These are phyloP conservation scores for Tolypocladium paradoxum DNA, from an alignment of 2,329 filamentous ascomycete species.

Conservation along the genomic window DNA sequence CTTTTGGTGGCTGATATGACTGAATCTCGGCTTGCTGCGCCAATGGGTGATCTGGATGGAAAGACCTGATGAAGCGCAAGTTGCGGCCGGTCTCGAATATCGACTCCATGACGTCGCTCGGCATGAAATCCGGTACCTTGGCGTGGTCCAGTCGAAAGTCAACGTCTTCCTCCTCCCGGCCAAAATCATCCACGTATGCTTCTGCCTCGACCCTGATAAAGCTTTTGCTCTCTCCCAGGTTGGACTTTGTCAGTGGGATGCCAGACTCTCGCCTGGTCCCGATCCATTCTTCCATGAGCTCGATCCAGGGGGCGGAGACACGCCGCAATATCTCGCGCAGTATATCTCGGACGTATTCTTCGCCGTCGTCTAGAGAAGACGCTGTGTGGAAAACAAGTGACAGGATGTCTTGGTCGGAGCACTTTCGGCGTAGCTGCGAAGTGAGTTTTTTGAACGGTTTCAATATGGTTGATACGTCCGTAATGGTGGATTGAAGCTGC, in stretches of 20 bases:
- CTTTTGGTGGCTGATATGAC: conserved; percentile 39
- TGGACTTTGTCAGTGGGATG: conserved; percentile 38
- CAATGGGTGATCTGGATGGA: conserved; percentile 63
- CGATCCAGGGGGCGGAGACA: conserved; percentile 55
- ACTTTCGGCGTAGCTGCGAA: conserved; percentile 29
- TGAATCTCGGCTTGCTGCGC: conserved; percentile 38
- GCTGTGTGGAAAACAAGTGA: conserved; percentile 51
- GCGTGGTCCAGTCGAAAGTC: conserved; percentile 54
- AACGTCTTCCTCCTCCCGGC: conserved; percentile 42
- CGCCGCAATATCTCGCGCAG: conserved; percentile 56
- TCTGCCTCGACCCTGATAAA: conserved; percentile 51
- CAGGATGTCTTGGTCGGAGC: conserved; percentile 50
- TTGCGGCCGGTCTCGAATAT: conserved; percentile 77
- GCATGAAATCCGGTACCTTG: conserved; percentile 62
- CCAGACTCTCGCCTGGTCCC: conserved; percentile 52
- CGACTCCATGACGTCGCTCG: conserved; percentile 53
- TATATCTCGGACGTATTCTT: conserved; percentile 49
- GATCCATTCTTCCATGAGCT: conserved; percentile 63
- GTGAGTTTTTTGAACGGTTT: conserved; percentile 41
- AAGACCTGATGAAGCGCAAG: conserved; percentile 57
- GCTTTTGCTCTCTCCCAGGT: conserved; percentile 33
- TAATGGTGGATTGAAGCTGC: conserved; percentile 39
- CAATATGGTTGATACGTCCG: conserved; percentile 36
- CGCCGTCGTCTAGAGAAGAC: conserved; percentile 52
- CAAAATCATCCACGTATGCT: conserved; percentile 46